Percentiles rank a stretch among this genome's conserved stretches.
These are phyloP conservation scores for Phlegmacium glaucopus DNA, from an alignment of 768 basidiomycete genomes.

Conservation along the genomic window DNA sequence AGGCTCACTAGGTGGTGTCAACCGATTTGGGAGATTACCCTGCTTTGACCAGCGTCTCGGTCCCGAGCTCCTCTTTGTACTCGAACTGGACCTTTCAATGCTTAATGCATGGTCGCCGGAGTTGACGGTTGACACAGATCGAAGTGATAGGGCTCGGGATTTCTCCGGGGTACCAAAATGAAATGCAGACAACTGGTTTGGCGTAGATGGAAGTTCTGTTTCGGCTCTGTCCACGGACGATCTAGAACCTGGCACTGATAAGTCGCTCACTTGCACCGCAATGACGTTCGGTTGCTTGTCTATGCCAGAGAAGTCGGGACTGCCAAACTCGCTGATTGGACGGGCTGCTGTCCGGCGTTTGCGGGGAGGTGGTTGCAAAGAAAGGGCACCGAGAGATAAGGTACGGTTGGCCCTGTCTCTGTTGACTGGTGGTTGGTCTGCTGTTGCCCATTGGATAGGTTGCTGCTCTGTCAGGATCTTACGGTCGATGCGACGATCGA, in stretches of 20 bases:
- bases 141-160: conserved; percentile 38
- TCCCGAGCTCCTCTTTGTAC: conserved; percentile 30
- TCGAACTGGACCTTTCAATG: conserved; percentile 35
- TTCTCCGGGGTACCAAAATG: conserved; percentile 36
- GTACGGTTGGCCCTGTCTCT: conserved; percentile 29
- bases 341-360: conserved; percentile 40
- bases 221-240: conserved; percentile 18
- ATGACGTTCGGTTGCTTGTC: too few species aligned
- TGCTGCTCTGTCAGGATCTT: conserved; percentile 27
- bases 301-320: too few species aligned
- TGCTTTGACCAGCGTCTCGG: conserved; percentile 56
- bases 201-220: conserved; percentile 24
- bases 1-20: conserved; percentile 59
- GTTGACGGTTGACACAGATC: conserved; percentile 43
- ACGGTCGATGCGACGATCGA: conserved; percentile 33
- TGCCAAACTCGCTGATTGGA: conserved; percentile 8
- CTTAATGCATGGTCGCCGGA: conserved; percentile 34
- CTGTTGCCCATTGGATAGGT: conserved; percentile 19
- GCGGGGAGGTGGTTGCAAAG: conserved; percentile 48
- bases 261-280: conserved; percentile 3
- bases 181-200: conserved; percentile 19
- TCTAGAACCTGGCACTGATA: conserved; percentile 13
- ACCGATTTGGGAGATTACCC: conserved; percentile 43
- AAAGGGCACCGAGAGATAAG: conserved; percentile 31
- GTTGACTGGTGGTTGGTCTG: conserved; percentile 28